Evolutionary conservation across 2,329 filamentous ascomycete species (phyloP).

Genomic region (Cylindrodendrum hubeiense): DNA sequence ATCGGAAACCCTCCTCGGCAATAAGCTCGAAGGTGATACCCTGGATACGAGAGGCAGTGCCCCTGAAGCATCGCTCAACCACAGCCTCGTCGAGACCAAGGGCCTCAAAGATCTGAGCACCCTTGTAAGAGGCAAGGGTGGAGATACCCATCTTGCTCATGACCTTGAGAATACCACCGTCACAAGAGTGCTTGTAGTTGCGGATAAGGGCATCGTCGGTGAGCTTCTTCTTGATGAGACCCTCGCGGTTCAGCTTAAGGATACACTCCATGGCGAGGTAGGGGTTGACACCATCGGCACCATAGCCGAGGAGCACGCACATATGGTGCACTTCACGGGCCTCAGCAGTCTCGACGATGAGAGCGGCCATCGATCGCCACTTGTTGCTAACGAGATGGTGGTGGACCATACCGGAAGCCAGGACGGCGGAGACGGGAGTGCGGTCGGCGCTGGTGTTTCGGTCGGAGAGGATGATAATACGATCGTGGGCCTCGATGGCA

Average conservation of each 20-base stretch:
- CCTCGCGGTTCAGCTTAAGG: conserved; percentile 94
- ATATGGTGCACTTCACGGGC: conserved; percentile 98
- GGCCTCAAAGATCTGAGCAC: conserved; percentile 97
- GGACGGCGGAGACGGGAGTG: conserved; percentile 85
- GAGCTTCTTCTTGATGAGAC: conserved; percentile 90
- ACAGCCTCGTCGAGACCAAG: conserved; percentile 93
- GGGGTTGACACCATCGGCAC: conserved; percentile 93
- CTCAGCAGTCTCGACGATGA: conserved; percentile 93
- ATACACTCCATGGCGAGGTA: conserved; percentile 98
- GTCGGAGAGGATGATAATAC: conserved; percentile 90
- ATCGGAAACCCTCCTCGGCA: conserved; percentile 92
- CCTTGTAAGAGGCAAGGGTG: conserved; percentile 95
- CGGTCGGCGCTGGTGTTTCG: conserved; percentile 86
- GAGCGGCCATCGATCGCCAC: conserved; percentile 89
- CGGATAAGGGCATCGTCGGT: conserved; percentile 85
- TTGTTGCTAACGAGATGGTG: conserved; percentile 96
- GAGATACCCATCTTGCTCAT: conserved; percentile 99
- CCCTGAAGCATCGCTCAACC: conserved; percentile 93
- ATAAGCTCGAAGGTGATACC: conserved; percentile 95
- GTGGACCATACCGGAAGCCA: conserved; percentile 94
- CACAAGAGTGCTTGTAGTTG: conserved; percentile 97
- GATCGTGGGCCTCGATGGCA: conserved; percentile 85
- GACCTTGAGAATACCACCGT: conserved; percentile 96
- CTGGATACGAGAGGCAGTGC: conserved; percentile 93
- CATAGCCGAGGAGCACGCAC: conserved; percentile 97